These are phyloP conservation scores for Rhodotorula graminis DNA, from an alignment of 768 basidiomycete genomes.

Conservation along the genomic window DNA sequence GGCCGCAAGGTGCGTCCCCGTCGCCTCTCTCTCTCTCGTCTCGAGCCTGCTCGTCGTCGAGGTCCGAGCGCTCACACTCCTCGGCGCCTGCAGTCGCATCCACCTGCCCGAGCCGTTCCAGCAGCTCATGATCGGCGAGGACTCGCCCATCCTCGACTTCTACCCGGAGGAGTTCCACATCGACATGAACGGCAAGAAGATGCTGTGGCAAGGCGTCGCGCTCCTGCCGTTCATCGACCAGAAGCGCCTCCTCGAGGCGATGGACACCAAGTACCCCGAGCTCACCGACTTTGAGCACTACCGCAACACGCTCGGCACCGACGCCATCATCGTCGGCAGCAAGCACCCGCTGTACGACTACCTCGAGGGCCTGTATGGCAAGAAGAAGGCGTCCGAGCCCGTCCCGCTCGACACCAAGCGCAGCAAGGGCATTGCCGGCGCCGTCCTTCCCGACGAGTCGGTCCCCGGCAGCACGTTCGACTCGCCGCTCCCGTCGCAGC, in stretches of 20 bases:
- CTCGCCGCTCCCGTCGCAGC: slow-evolving; percentile 63
- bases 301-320: slow-evolving; percentile 78
- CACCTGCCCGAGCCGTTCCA: slow-evolving; percentile 88
- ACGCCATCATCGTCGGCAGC: slow-evolving; percentile 74
- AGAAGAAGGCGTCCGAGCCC: slow-evolving; percentile 78
- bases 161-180: slow-evolving; percentile 87
- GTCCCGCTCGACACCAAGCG: slow-evolving; percentile 62
- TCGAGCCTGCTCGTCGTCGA: too few species aligned
- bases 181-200: slow-evolving; percentile 99
- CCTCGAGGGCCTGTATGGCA: slow-evolving; percentile 83
- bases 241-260: slow-evolving; percentile 72
- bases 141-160: slow-evolving; percentile 92
- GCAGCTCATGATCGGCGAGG: slow-evolving; percentile 72
- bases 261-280: slow-evolving; percentile 57
- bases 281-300: slow-evolving; percentile 75
- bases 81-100: slow-evolving; percentile 57
- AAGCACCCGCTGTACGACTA: slow-evolving; percentile 80
- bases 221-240: slow-evolving; percentile 92
- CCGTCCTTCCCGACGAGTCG: slow-evolving; percentile 73
- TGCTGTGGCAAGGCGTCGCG: slow-evolving; percentile 98
- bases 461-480: slow-evolving; percentile 88
- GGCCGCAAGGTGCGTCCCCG: slow-evolving; percentile 73
- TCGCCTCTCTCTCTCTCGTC: background rate
- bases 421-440: slow-evolving; percentile 75
- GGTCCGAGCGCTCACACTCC: slow-evolving; percentile 3